Base-by-base conservation (phyloP, 495 filamentous ascomycete species). In the Ramalina intermedia region DNA sequence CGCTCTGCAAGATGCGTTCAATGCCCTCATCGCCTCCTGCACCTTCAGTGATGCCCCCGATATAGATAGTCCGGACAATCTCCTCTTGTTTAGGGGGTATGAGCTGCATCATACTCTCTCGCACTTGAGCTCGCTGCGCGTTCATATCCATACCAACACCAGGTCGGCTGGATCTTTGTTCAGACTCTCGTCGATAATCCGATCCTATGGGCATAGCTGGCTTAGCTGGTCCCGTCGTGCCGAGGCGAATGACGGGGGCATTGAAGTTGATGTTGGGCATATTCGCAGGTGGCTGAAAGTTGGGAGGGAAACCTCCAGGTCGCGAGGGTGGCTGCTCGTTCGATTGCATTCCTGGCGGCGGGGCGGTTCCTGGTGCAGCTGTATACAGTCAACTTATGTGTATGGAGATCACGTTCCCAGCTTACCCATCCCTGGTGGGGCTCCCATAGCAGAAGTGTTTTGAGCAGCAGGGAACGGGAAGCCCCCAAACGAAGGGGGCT, bases 181-280 rank as follows among this genome's bases (percentile, higher is more conserved):
- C 74, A 23, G 61, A 61, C 45, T 74, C 69, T 55, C 73, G 73
- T 55, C 63, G 58, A 18, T 46, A 27, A 13, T 57, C 55, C 8
- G 59, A 65, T 6, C 60, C 68, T 24, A 76, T 65, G 11, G 73
- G 66, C n/a, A 71, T 72, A 36, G 76, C 64, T 36, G 82, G 70
- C 59, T 87, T 86, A 21, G 75, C 62, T 5, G 82, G 80, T 3
- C 76, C 76, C 8, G 78, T 75, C 3, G 75, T 78, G 9, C 90
- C 90, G 35, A 99, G 73, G 21, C 91, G 85, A 63, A 99, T 96
- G 35, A 96, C 90, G 43, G 93, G 88, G 17, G 91, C 93, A 61
- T 83, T 91, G 67, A 96, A 94, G 68, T 99, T 96, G 69, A 98
- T 95, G 64, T 94, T 91, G 8, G 91, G 88, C 72, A 96, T 82